A percentile compares a stretch with the other conserved stretches of the same genome.
Conservation (phyloP, 805 yeast genomes). For the Wickerhamomyces sydowiorum region DNA sequence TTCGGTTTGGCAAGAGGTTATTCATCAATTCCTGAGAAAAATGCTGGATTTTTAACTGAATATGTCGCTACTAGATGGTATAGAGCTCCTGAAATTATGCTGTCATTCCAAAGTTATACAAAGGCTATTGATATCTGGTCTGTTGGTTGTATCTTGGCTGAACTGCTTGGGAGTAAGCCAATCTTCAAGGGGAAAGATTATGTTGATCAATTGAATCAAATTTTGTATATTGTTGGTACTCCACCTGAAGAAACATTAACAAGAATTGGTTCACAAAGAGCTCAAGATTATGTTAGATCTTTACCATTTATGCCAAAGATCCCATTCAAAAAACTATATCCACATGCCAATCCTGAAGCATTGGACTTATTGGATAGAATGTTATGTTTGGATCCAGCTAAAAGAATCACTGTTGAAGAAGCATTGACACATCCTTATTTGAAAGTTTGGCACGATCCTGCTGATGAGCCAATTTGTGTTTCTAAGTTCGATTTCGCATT, state of each 20-base stretch:
- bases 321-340: constrained; percentile 67
- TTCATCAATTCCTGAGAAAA: constrained; percentile 72
- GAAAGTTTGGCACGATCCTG: constrained; percentile 86
- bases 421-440: constrained; percentile 89
- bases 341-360: constrained; percentile 83
- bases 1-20: constrained; percentile 95
- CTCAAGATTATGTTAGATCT: constrained; percentile 86
- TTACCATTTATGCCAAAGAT: constrained; percentile 78
- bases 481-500: constrained; percentile 77
- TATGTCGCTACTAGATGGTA: constrained; percentile 99
- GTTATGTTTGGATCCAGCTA: constrained; percentile 82
- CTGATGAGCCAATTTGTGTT: constrained; percentile 82
- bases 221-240: constrained; percentile 83
- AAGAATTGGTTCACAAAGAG: constrained; percentile 78
- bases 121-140: constrained; percentile 98
- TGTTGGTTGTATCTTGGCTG: constrained; percentile 95
- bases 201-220: constrained; percentile 90
- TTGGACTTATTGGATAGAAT: constrained; percentile 72
- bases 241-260: constrained; percentile 69
- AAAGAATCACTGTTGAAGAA: constrained; percentile 80
- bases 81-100: constrained; percentile 96
- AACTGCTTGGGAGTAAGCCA: constrained; percentile 84
- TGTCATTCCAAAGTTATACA: constrained; percentile 89
- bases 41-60: constrained; percentile 92
- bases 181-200: constrained; percentile 93